These are phyloP conservation scores for Peribolospora kevripleyi DNA, from an alignment of 768 basidiomycete species.

Conservation along the genomic window DNA sequence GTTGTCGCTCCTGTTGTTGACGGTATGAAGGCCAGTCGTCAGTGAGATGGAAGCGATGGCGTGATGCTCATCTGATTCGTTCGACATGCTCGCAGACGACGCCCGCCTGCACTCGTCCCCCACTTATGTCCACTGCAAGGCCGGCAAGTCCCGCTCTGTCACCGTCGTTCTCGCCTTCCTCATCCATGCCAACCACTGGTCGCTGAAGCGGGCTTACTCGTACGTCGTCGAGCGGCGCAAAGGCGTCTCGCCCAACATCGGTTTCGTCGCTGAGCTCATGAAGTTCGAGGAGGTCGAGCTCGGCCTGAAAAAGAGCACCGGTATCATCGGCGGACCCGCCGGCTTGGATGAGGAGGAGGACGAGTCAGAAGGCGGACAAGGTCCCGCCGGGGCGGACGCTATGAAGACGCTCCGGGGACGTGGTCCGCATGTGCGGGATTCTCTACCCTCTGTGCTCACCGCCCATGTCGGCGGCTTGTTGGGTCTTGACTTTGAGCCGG, in stretches of 20 bases:
- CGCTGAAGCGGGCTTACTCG: conserved; percentile 65
- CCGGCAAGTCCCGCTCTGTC: conserved; percentile 82
- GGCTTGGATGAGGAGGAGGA: background rate
- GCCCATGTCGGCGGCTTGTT: no score
- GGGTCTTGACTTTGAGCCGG: no score
- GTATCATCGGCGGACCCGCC: conserved; percentile 10
- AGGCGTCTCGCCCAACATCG: conserved; percentile 90
- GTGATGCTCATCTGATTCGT: background rate
- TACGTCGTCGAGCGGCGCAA: conserved; percentile 81
- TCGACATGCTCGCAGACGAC: conserved; percentile 36
- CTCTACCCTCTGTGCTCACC: no score
- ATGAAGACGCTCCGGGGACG: no score
- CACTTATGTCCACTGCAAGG: conserved; percentile 88
- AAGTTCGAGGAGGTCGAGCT: conserved; percentile 79
- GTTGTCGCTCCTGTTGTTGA: conserved; percentile 15
- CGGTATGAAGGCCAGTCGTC: background rate
- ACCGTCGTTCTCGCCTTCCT: conserved; percentile 94
- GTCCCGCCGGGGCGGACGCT: no score
- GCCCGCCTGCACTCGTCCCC: conserved; percentile 68
- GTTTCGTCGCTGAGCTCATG: conserved; percentile 93
- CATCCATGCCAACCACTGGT: conserved; percentile 94
- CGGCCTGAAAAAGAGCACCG: conserved; percentile 31
- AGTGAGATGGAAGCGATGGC: no score
- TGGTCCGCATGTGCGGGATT: no score
- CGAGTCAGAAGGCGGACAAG: no score